Evolutionary conservation across 176 grass and related monocot genomes (phyloP), one percentile per base, ranked within the genome.

Genomic region (Bolboschoenus planiculmis): DNA sequence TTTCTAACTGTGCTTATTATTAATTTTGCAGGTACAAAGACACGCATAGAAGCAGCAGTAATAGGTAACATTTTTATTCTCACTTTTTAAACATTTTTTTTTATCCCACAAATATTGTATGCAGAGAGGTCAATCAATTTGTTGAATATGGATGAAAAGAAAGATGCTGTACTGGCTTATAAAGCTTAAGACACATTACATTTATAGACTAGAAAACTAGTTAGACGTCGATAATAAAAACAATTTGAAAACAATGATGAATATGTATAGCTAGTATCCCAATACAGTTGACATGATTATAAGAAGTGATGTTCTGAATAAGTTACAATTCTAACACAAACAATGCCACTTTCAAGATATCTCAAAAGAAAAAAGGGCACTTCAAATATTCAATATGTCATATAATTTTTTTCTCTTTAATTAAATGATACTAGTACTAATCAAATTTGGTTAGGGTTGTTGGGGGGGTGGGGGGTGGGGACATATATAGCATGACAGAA

Each of bases 1-100:
- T 80, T 80, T 60, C 78, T 80, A 23, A 80, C 39, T 80, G 7
- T 80, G 30, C 20, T 80, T 14, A 10, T 39, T 59, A 1, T 59
- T 80, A 33, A 80, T 59, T 5, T 59, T 80, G 53, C 9, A 80
- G 78, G 53, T 43, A 26, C 31, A 59, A 80, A n/a, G 10, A 16
- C 3, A 31, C 33, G 11, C 33, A 23, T 80, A 16, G 56, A 80
- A 35, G 56, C 30, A 80, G 55, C n/a, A 60, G n/a, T 80, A 5
- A 40, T 59, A 60, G 54, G 78, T 80, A 80, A 3, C 13, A 20
- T 3, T 51, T n/a, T 78, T 35, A 5, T 27, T 46, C 13, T 71
- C 4, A n/a, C n/a, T n/a, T n/a, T n/a, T n/a, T n/a, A n/a, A n/a
- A n/a, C n/a, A n/a, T n/a, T n/a, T n/a, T n/a, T n/a, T n/a, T n/a